Conservation (phyloP, 1,284 basidiomycete genomes). For the Sporisorium exsertum region DNA sequence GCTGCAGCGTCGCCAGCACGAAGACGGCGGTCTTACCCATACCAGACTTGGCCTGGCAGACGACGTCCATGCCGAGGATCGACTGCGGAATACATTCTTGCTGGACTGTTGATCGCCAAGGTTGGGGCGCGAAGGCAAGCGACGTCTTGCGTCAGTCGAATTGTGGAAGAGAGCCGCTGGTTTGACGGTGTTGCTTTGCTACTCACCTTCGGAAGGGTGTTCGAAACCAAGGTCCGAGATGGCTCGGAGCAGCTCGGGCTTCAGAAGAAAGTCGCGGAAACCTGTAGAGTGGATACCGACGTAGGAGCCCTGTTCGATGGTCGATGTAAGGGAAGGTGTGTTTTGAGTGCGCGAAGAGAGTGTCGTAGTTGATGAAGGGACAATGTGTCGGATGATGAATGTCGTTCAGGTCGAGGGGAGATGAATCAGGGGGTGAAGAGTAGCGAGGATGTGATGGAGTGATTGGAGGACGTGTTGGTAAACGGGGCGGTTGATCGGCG, state of each 20-base stretch:
- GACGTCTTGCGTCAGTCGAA: neutral
- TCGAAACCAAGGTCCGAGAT: conserved; percentile 99
- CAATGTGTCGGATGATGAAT: neutral
- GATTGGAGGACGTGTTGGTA: neutral
- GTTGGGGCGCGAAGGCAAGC: neutral
- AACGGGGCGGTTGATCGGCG: neutral
- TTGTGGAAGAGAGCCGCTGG: too few relatives aligned
- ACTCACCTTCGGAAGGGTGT: conserved; percentile 96
- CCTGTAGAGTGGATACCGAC: conserved; percentile 69
- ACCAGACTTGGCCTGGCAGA: conserved; percentile 99
- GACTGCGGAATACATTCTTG: conserved; percentile 99
- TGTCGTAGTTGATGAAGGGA: neutral
- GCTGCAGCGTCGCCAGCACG: conserved; percentile 95
- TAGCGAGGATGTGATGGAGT: neutral
- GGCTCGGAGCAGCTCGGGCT: conserved; percentile 94
- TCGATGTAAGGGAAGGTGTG: neutral
- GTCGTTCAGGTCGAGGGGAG: neutral
- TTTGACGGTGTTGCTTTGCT: too few relatives aligned
- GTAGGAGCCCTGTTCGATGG: conserved; percentile 63
- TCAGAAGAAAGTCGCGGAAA: conserved; percentile 86
- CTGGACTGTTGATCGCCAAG: conserved; percentile 78
- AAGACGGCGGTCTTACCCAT: conserved; percentile 99
- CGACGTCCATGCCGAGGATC: conserved; percentile 98
- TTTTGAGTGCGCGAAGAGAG: neutral
- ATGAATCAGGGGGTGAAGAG: neutral